phyloP scores from a whole-genome alignment of 805 yeast genomes.

The Suhomyces sp. region DNA sequence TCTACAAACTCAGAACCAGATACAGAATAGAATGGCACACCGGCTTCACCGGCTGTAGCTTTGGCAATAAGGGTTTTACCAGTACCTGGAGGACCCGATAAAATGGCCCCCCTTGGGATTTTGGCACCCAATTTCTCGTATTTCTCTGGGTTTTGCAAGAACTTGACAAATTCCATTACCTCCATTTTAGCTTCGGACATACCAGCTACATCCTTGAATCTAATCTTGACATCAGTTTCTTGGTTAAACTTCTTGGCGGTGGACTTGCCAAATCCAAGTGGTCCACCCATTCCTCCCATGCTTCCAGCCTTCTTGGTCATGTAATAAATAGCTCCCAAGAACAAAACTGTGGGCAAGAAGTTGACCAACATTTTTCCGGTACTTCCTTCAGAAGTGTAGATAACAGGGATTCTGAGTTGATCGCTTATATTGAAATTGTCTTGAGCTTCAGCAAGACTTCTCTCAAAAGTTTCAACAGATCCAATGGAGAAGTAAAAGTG shows the following conservation, averaged over 20 bases:
- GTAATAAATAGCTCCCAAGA: constrained; percentile 87
- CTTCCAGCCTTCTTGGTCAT: constrained; percentile 66
- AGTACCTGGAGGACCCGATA: constrained; percentile 99
- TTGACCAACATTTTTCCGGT: constrained; percentile 61
- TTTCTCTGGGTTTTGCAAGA: constrained; percentile 83
- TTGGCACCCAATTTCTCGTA: constrained; percentile 94
- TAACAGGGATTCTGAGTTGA: constrained; percentile 72
- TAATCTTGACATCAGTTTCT: constrained; percentile 85
- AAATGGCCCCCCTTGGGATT: constrained; percentile 96
- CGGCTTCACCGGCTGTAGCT: constrained; percentile 99
- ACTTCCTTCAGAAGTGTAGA: constrained; percentile 71
- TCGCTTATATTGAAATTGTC: constrained; percentile 60
- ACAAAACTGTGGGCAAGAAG: constrained; percentile 81
- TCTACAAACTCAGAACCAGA: constrained; percentile 98
- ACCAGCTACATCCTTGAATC: constrained; percentile 95
- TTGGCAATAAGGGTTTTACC: constrained; percentile 96
- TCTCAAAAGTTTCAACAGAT: constrained; percentile 84
- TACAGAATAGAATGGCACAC: constrained; percentile 93
- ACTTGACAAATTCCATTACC: constrained; percentile 95
- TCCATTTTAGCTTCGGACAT: constrained; percentile 96
- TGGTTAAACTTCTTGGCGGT: constrained; percentile 89
- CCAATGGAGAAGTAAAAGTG: constrained; percentile 71
- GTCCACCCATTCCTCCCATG: constrained; percentile 77
- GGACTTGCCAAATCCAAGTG: constrained; percentile 81
- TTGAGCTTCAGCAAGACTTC: constrained; percentile 71